Percentiles rank a stretch among this genome's conserved stretches.
phyloP scores from a whole-genome alignment of 768 basidiomycete genomes.

The Lactarius hatsudake region DNA sequence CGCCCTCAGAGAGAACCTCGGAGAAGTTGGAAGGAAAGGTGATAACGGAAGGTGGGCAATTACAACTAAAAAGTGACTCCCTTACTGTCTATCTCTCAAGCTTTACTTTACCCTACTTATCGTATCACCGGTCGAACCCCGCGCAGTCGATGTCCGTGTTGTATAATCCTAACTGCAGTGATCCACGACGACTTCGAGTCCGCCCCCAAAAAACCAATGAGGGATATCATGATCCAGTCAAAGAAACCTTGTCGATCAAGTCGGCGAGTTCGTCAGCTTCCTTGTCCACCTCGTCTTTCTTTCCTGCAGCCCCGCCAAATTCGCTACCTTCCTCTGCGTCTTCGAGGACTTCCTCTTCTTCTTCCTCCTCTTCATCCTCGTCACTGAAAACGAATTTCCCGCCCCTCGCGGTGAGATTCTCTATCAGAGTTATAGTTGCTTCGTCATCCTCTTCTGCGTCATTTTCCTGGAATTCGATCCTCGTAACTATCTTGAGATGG shows the following conservation, averaged over 20 bases:
- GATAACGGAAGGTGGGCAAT: constrained; percentile 21
- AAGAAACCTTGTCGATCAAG: constrained; percentile 59
- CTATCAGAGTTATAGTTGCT: constrained; percentile 50
- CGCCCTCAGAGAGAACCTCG: constrained; percentile 15
- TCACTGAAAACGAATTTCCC: constrained; percentile 67
- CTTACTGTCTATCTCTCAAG: background rate
- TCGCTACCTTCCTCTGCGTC: constrained; percentile 33
- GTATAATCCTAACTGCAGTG: constrained; percentile 15
- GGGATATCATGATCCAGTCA: constrained; percentile 7
- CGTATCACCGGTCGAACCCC: background rate
- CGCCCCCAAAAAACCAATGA: background rate
- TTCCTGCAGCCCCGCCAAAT: constrained; percentile 30
- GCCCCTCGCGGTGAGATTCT: constrained; percentile 58
- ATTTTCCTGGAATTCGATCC: constrained; percentile 87
- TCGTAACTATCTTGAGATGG: constrained; percentile 56
- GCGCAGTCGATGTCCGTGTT: background rate
- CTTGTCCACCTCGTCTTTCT: constrained; percentile 36
- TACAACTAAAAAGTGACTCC: constrained; percentile 16
- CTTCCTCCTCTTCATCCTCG: constrained; percentile 75
- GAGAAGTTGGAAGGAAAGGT: constrained; percentile 24
- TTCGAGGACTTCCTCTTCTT: constrained; percentile 47
- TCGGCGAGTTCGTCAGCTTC: constrained; percentile 60
- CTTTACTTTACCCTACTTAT: background rate
- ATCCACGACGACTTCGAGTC: constrained; percentile 1
- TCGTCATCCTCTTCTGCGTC: constrained; percentile 80